Evolutionary conservation across 1,139 yeast species (phyloP).

Genomic region (Zygosaccharomyces pseudobailii): DNA sequence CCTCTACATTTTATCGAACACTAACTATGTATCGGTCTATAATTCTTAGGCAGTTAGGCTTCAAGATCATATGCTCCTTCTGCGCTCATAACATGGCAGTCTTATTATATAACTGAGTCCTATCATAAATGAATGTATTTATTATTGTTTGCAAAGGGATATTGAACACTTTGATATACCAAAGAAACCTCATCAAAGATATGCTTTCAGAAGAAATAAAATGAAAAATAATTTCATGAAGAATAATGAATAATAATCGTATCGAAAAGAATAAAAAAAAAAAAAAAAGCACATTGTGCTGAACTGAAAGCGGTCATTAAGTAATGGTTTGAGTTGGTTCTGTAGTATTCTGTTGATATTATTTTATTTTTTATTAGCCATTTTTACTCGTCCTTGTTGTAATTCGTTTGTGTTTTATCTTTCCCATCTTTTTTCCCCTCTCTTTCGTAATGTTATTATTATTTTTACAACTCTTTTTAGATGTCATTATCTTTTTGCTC

Average conservation of each 20-base stretch:
- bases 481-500: neutral
- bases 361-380: neutral
- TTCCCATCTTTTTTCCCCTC: neutral
- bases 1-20: too few species aligned
- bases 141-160: neutral
- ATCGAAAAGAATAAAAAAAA: neutral
- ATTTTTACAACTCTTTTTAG: neutral
- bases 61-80: neutral
- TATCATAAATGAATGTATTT: neutral
- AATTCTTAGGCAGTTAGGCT: too few species aligned
- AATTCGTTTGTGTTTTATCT: neutral
- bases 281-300: neutral
- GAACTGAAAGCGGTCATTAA: neutral
- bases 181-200: constrained; percentile 1
- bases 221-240: neutral
- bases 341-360: neutral
- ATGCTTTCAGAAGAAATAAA: neutral
- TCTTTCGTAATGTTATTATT: neutral
- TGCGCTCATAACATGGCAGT: too few species aligned
- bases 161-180: constrained; percentile 1
- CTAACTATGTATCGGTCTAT: too few species aligned
- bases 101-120: neutral
- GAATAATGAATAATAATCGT: neutral
- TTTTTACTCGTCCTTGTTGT: neutral
- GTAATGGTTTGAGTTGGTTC: neutral